These are phyloP conservation scores for Ambrosia trifida DNA, from an alignment of 129 eudicot genomes.

Conservation along the genomic window DNA sequence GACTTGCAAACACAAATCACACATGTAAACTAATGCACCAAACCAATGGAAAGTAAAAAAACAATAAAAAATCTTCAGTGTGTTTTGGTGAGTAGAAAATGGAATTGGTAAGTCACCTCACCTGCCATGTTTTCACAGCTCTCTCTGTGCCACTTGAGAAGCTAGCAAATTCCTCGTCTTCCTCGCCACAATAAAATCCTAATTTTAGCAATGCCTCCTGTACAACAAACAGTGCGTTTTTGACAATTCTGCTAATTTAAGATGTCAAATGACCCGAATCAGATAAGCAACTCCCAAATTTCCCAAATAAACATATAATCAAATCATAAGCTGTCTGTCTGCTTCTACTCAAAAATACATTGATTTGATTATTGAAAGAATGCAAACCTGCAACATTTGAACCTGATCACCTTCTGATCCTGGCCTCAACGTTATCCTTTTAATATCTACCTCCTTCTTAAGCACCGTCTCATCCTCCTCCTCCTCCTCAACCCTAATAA, in stretches of 20 bases:
- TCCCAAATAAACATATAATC: not conserved
- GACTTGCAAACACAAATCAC: conserved; percentile 48
- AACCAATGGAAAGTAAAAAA: not conserved
- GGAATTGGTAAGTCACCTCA: conserved; percentile 44
- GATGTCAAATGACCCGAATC: too few species aligned
- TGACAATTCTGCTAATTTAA: too few species aligned
- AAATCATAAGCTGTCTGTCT: too few species aligned
- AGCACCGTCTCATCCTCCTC: conserved; percentile 35
- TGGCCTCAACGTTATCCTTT: conserved; percentile 55
- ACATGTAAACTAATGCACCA: conserved; percentile 10
- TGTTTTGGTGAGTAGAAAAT: not conserved
- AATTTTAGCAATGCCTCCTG: conserved; percentile 76
- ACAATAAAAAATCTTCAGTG: not conserved
- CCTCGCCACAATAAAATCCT: conserved; percentile 94
- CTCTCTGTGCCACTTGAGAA: conserved; percentile 87
- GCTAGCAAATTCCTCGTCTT: conserved; percentile 72
- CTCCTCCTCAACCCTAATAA: conserved; percentile 7
- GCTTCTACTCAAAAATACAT: too few species aligned
- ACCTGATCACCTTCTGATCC: conserved; percentile 93
- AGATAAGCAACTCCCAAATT: not conserved
- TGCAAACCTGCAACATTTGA: conserved; percentile 70
- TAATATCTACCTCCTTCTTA: conserved; percentile 29
- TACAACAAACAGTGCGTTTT: not conserved
- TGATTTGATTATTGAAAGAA: conserved; percentile 6
- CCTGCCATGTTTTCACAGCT: conserved; percentile 99